These are phyloP conservation scores for Hanseniaspora taiwanica DNA, from an alignment of 805 yeast genomes.

Conservation along the genomic window DNA sequence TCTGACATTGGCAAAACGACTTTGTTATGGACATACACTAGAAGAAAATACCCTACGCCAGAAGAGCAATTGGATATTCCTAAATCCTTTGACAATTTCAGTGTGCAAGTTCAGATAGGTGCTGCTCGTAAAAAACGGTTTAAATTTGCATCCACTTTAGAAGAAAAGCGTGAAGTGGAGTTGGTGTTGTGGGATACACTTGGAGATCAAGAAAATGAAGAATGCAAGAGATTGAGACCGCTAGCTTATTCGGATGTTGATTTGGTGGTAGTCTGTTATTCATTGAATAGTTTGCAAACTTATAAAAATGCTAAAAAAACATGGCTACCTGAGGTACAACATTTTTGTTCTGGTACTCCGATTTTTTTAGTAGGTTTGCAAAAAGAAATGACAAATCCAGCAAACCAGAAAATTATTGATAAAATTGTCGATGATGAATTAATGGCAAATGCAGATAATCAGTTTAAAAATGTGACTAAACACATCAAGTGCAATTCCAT, in stretches of 20 bases:
- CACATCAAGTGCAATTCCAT: slow-evolving; percentile 76
- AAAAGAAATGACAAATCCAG: slow-evolving; percentile 12
- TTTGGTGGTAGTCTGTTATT: slow-evolving; percentile 60
- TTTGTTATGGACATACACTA: slow-evolving; percentile 48
- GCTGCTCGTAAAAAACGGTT: neutral
- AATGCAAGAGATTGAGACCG: slow-evolving; percentile 56
- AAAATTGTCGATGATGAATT: slow-evolving; percentile 39
- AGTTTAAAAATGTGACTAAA: slow-evolving; percentile 22
- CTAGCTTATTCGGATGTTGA: slow-evolving; percentile 71
- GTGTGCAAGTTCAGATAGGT: slow-evolving; percentile 33
- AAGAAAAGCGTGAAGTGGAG: slow-evolving; percentile 38
- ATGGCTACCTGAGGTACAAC: slow-evolving; percentile 81
- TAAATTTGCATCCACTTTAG: too few species aligned
- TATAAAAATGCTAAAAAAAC: slow-evolving; percentile 61
- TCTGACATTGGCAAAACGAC: slow-evolving; percentile 90
- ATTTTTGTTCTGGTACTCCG: slow-evolving; percentile 73
- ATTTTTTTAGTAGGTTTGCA: slow-evolving; percentile 74
- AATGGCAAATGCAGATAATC: slow-evolving; percentile 31
- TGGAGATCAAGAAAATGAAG: slow-evolving; percentile 65
- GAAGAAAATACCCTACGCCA: slow-evolving; percentile 54
- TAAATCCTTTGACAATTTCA: slow-evolving; percentile 71
- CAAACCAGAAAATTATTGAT: slow-evolving; percentile 36
- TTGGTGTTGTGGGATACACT: slow-evolving; percentile 84
- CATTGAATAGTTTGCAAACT: slow-evolving; percentile 49
- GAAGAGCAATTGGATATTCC: slow-evolving; percentile 36